A percentile compares a stretch with the other conserved stretches of the same genome.
Conservation (phyloP, 352 stramenopile species). For the Phytopythium sindhum region DNA sequence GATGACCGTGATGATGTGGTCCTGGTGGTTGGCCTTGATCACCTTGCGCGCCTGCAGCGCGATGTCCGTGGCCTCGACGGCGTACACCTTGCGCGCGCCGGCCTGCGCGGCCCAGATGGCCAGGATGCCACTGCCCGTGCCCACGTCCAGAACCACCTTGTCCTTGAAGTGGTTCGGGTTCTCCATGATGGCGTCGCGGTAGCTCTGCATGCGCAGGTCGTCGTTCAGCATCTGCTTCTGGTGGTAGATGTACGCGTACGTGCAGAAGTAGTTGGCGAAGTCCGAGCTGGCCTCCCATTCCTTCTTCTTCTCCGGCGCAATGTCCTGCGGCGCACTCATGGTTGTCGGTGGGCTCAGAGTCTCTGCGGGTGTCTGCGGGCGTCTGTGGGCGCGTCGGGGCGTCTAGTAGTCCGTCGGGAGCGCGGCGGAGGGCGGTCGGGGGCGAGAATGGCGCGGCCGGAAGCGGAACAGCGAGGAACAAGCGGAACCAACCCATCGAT, state of each 20-base stretch:
- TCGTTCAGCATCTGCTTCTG: slow-evolving; percentile 99
- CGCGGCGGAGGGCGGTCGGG: no score
- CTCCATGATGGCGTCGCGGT: slow-evolving; percentile 97
- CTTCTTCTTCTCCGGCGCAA: slow-evolving; percentile 77
- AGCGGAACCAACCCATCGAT: not conserved
- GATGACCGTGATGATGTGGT: slow-evolving; percentile 98
- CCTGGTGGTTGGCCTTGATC: slow-evolving; percentile 95
- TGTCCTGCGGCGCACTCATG: slow-evolving; percentile 38
- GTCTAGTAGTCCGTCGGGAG: no score
- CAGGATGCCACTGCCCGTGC: slow-evolving; percentile 98
- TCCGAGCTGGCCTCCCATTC: slow-evolving; percentile 78
- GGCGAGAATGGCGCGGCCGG: not conserved
- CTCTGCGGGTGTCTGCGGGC: no score
- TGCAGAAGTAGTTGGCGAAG: slow-evolving; percentile 91
- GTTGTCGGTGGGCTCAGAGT: no score
- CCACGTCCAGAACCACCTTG: slow-evolving; percentile 99
- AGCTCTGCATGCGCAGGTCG: slow-evolving; percentile 98
- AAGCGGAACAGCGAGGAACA: not conserved
- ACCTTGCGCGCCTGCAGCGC: slow-evolving; percentile 94
- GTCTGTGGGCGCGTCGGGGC: not conserved
- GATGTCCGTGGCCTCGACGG: slow-evolving; percentile 98
- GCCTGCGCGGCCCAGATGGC: slow-evolving; percentile 98
- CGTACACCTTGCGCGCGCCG: slow-evolving; percentile 97
- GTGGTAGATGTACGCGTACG: slow-evolving; percentile 89
- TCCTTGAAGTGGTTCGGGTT: slow-evolving; percentile 98